Conservation (phyloP, 2,329 filamentous ascomycete genomes). For the Thelonectria olida region DNA sequence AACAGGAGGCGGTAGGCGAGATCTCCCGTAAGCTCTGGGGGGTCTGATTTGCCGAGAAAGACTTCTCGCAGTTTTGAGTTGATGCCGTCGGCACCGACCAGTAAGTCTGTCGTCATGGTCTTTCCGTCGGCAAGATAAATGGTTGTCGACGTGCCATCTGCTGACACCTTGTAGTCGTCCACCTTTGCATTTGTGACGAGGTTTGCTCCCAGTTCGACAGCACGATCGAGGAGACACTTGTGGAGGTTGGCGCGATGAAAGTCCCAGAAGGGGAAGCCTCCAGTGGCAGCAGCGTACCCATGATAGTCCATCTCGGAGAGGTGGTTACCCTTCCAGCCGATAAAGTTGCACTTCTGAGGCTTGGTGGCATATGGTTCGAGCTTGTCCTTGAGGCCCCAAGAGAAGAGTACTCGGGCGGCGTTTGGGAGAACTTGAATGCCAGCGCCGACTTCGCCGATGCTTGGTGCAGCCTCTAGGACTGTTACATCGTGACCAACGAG, state of each 20-base stretch:
- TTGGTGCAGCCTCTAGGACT: conserved; percentile 34
- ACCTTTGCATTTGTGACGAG: conserved; percentile 39
- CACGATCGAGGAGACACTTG: conserved; percentile 51
- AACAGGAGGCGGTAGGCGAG: conserved; percentile 64
- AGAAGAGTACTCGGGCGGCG: conserved; percentile 31
- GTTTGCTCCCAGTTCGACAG: conserved; percentile 49
- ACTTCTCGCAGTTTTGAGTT: conserved; percentile 47
- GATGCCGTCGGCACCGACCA: conserved; percentile 59
- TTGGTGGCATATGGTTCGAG: conserved; percentile 31
- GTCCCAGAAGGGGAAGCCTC: conserved; percentile 52
- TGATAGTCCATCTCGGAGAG: conserved; percentile 38
- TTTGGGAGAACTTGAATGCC: conserved; percentile 41
- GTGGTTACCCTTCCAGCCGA: conserved; percentile 37
- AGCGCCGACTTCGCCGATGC: conserved; percentile 39
- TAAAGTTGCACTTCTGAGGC: conserved; percentile 38
- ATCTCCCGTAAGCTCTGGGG: conserved; percentile 62
- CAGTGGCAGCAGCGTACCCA: conserved; percentile 29
- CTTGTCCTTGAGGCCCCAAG: conserved; percentile 35
- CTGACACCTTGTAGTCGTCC: conserved; percentile 16
- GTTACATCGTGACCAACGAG: conserved; percentile 39
- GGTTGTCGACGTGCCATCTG: conserved; percentile 21
- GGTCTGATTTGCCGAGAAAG: conserved; percentile 54
- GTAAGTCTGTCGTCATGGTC: conserved; percentile 50
- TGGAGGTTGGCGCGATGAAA: conserved; percentile 61
- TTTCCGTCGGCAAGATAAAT: conserved; percentile 43